Conservation (phyloP, 2,329 filamentous ascomycete genomes). For the Thermothelomyces thermophilus region DNA sequence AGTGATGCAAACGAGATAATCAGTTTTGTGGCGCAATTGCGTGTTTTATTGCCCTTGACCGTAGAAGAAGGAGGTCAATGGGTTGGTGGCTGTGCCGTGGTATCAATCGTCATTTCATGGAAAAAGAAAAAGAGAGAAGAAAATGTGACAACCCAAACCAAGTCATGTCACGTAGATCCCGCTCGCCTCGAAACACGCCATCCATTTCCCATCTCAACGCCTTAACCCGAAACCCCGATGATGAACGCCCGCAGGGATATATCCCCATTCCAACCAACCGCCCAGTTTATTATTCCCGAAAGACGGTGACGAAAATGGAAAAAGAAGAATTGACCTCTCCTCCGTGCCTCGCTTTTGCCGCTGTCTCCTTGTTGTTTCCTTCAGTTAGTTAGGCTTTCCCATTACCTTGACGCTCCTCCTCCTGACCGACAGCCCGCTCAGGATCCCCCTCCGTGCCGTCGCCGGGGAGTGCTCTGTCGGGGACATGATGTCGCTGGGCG, state of each 20-base stretch:
- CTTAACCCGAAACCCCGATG: background rate
- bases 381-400: constrained; percentile 15
- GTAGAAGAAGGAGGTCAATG: no score
- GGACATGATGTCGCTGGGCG: constrained; percentile 19
- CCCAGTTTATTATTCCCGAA: background rate
- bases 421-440: constrained; percentile 25
- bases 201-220: constrained; percentile 1
- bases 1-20: no score
- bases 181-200: background rate
- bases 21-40: no score
- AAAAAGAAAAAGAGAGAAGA: background rate
- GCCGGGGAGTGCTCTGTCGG: constrained; percentile 15
- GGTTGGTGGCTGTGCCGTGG: no score
- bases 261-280: background rate
- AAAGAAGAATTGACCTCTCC: background rate
- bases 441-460: constrained; percentile 20
- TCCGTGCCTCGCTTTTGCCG: no score
- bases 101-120: constrained; percentile 2
- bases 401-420: constrained; percentile 26
- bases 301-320: background rate
- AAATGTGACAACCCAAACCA: no score
- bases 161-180: background rate
- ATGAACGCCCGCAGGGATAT: constrained; percentile 3
- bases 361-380: no score
- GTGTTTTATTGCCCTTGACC: no score